Evolutionary conservation across 2,329 filamentous ascomycete genomes (phyloP), one percentile per base, ranked within the genome.

Genomic region (Conoideocrella luteorostrata): DNA sequence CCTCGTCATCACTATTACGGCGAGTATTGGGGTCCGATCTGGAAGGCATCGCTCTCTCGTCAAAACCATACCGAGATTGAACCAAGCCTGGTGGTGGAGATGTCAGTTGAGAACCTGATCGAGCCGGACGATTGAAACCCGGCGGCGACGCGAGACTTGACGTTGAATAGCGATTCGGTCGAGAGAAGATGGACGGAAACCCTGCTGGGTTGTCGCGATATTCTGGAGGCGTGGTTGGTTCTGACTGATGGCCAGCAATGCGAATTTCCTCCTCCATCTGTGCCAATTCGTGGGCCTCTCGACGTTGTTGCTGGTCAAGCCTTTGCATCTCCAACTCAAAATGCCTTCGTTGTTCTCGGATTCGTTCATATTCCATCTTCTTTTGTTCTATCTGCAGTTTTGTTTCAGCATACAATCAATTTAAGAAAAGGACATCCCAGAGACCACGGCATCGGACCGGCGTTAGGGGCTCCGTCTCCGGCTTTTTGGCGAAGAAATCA

Each of bases 221-320:
- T 64, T 97, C 93, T 24, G 93, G 93, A 18, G 93, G 93, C 18
- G 93, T 98, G 2, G 93, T 96, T 13, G 93, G 93, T 67, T 97
- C 91, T 55, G 88, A 95, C 61, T 94, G 87, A 56, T 90, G 86
- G 43, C 86, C 86, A 48, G 80, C 73, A 49, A 74, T 66, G 56
- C 74, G 61, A 46, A 74, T 73, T 45, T 94, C 75, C 54, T 88
- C 83, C 57, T 89, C 84, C 70, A 97, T 86, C 62, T 87, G 82
- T 46, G 85, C 81, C 56, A 95, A 82, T 60, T 95, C 89, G 55
- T 85, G 78, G 60, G 90, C 88, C 59, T 93, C 86, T 49, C 78
- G 81, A 50, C 84, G 82, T 63, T 91, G 86, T 62, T 93, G 85
- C 54, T 90, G 77, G 57, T 95, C 89, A 49, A 96, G 75, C 55